phyloP scores from a whole-genome alignment of 805 yeast species.

The Metschnikowia aberdeeniae region DNA sequence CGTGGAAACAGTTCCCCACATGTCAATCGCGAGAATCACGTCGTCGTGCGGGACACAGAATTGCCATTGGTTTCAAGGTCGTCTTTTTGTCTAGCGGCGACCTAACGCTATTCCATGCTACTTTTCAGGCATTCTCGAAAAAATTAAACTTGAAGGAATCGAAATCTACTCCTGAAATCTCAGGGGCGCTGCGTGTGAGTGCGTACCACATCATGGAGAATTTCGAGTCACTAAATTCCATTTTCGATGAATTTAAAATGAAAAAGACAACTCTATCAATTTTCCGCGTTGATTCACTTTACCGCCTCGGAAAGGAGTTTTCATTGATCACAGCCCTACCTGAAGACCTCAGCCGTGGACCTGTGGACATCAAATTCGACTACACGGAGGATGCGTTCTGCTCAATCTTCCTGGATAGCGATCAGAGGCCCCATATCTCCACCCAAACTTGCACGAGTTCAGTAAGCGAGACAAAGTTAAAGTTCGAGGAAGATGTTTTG shows the following conservation, averaged over 20 bases:
- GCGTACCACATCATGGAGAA: constrained; percentile 17
- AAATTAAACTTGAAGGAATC: no score
- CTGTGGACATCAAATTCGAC: constrained; percentile 11
- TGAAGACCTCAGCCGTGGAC: not conserved
- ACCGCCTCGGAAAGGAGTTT: constrained; percentile 5
- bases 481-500: constrained; percentile 14
- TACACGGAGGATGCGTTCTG: constrained; percentile 13
- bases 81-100: not conserved
- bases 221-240: constrained; percentile 19
- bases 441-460: not conserved
- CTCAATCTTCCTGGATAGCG: constrained; percentile 14
- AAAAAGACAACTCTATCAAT: constrained; percentile 14
- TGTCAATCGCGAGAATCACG: constrained; percentile 3
- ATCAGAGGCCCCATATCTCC: not conserved
- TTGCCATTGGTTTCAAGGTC: not conserved
- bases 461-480: constrained; percentile 6
- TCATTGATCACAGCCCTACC: constrained; percentile 2
- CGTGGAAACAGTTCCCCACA: constrained; percentile 7
- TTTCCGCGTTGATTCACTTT: constrained; percentile 14
- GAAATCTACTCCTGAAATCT: no score
- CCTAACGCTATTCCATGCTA: no score
- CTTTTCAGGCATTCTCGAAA: no score
- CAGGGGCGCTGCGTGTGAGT: not conserved
- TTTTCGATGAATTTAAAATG: constrained; percentile 17
- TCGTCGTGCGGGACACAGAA: not conserved